phyloP scores from a whole-genome alignment of 2,329 filamentous ascomycete species.

The Akanthomyces muscarius region DNA sequence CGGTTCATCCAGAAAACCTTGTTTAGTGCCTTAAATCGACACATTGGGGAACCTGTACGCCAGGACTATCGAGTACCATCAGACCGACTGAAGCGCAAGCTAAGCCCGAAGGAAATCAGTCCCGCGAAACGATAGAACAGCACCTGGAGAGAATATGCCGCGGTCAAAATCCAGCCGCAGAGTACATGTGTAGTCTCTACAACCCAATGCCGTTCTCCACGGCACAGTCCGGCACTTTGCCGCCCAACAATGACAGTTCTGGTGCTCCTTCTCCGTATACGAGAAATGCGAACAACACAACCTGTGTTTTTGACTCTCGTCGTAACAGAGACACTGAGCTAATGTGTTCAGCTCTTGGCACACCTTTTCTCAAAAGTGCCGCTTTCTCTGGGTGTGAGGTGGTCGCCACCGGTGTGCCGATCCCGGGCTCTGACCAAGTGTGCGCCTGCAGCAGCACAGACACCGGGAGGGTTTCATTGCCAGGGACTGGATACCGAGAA shows the following conservation, averaged over 20 bases:
- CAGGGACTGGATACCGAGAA: not conserved
- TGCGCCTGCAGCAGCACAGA: not conserved
- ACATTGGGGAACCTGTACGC: not conserved
- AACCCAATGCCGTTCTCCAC: not conserved
- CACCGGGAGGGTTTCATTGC: not conserved
- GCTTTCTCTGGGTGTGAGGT: not conserved
- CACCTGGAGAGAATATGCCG: not conserved
- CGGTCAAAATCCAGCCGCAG: not conserved
- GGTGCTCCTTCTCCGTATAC: not conserved
- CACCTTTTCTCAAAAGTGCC: not conserved
- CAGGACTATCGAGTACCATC: no score
- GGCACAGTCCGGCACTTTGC: not conserved
- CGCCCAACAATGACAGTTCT: not conserved
- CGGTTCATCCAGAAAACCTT: not conserved
- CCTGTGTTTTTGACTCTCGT: not conserved
- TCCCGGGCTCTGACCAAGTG: not conserved
- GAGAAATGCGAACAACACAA: not conserved
- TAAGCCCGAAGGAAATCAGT: no score
- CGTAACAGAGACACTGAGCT: accelerated
- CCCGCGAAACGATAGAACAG: no score
- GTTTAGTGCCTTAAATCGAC: not conserved
- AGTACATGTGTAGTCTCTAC: not conserved
- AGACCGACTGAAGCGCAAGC: no score
- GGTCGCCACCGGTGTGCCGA: not conserved
- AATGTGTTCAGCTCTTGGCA: not conserved